These are phyloP conservation scores for Suhomyces xylopsoci DNA, from an alignment of 805 yeast species.

Conservation along the genomic window DNA sequence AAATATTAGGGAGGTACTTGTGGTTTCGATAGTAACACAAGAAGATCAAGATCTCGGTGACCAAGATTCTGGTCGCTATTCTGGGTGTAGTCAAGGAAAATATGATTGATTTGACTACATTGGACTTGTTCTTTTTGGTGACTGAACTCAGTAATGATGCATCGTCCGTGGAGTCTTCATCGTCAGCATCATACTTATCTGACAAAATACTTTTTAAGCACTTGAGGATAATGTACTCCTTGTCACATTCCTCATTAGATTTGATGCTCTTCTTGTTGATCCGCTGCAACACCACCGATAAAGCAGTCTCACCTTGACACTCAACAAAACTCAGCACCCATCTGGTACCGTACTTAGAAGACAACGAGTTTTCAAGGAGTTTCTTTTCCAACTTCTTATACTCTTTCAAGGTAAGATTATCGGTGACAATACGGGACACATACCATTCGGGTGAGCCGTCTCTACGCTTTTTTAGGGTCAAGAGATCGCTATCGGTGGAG, in stretches of 20 bases:
- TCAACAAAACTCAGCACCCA: slow-evolving; percentile 35
- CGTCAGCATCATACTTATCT: slow-evolving; percentile 14
- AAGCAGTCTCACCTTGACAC: slow-evolving; percentile 44
- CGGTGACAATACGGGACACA: slow-evolving; percentile 35
- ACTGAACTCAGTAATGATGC: slow-evolving; percentile 7
- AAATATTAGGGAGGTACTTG: slow-evolving; percentile 22
- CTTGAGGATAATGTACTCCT: slow-evolving; percentile 35
- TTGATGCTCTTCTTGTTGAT: slow-evolving; percentile 42
- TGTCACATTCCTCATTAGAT: slow-evolving; percentile 43
- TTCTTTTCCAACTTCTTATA: slow-evolving; percentile 34
- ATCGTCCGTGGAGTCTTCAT: slow-evolving; percentile 9
- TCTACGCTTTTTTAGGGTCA: slow-evolving; percentile 22
- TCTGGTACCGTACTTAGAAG: slow-evolving; percentile 16
- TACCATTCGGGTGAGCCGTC: slow-evolving; percentile 44
- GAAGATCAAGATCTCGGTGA: slow-evolving; percentile 42
- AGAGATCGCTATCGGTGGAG: slow-evolving; percentile 13
- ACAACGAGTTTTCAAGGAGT: slow-evolving; percentile 19
- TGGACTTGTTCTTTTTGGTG: slow-evolving; percentile 23
- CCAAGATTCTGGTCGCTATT: slow-evolving; percentile 37
- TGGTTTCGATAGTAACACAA: slow-evolving; percentile 25
- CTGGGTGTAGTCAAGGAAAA: slow-evolving; percentile 40
- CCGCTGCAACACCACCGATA: slow-evolving; percentile 36
- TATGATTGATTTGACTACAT: slow-evolving; percentile 36
- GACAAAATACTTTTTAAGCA: slow-evolving; percentile 34
- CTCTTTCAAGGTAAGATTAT: slow-evolving; percentile 30